Conservation (phyloP, 176 grass and related monocot species). For the Triticum urartu region DNA sequence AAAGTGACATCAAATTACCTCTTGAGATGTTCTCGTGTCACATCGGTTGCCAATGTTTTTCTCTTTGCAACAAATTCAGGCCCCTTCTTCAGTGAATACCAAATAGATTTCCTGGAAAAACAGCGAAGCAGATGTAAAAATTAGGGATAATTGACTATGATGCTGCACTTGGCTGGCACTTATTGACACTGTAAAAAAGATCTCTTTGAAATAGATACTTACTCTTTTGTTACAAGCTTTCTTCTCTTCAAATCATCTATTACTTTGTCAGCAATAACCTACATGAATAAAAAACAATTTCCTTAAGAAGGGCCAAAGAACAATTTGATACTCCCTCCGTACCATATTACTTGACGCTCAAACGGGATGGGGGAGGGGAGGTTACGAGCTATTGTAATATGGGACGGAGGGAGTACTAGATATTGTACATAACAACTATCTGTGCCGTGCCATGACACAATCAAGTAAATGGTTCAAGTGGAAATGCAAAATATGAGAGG, state of each 20-base stretch:
- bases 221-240: conserved; percentile 90
- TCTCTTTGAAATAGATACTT: conserved; percentile 26
- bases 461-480: not conserved
- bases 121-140: conserved; percentile 15
- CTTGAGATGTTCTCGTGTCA: conserved; percentile 81
- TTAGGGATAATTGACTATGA: not conserved
- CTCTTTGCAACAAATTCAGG: conserved; percentile 85
- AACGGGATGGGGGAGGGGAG: no score
- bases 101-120: conserved; percentile 62
- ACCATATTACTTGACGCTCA: no score
- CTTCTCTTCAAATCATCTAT: conserved; percentile 77
- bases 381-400: no score
- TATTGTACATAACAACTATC: not conserved
- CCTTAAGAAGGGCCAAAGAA: not conserved
- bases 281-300: conserved; percentile 32
- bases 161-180: not conserved
- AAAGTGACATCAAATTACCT: conserved; percentile 53
- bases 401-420: not conserved
- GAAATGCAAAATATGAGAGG: not conserved
- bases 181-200: not conserved
- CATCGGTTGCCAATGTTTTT: conserved; percentile 87
- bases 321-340: not conserved
- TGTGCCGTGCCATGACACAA: not conserved
- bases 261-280: conserved; percentile 54
- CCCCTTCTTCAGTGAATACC: conserved; percentile 85